Evolutionary conservation across 78 protist genomes (phyloP), one percentile per base, ranked within the genome.

Genomic region (Capsaspora owczarzaki): DNA sequence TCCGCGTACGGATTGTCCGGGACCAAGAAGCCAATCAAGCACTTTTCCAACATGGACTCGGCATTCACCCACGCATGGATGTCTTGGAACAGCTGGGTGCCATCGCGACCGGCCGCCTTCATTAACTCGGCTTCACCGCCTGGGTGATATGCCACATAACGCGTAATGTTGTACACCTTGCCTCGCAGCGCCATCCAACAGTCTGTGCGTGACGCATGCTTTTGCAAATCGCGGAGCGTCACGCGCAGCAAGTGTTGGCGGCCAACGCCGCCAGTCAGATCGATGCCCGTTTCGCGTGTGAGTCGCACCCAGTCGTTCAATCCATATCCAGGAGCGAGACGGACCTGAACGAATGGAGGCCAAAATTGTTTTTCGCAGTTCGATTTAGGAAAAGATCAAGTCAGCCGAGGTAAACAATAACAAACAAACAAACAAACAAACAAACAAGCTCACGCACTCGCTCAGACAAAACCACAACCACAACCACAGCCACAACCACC

Each of bases 131-230:
- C 83, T 29, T 35, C 74, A 25, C 92, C 90, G 27, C 95, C 95
- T 0, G 95, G 95, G 81, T 91, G 95, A 76, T 49, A 91, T 8
- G 42, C 70, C 25, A 86, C 43, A 75, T 88, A 91, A 4, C 70
- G 68, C 1, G 95, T 82, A 22, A 91, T 74, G 81, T 91, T 76
- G 74, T 89, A 91, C 60, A 91, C 95, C 38, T 37, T 47, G 0
- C 95, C 95, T 33, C 82, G 82, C 8, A 86, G 61, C 16, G 80
- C 90, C 44, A 83, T 82, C 95, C 95, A 91, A 16, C 88, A 85
- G 61, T 87, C 89, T 35, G 53, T n/a, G 6, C 22, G 31, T 23
- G 80, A 14, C 33, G 29, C 6, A 77, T 90, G 94, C 61, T 71
- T 20, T 44, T 74, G 53, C 0, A 88, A n/a, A 38, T 88, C 88